Base-by-base conservation (phyloP, 495 filamentous ascomycete genomes). In the Staphylotrichum longicolle region DNA sequence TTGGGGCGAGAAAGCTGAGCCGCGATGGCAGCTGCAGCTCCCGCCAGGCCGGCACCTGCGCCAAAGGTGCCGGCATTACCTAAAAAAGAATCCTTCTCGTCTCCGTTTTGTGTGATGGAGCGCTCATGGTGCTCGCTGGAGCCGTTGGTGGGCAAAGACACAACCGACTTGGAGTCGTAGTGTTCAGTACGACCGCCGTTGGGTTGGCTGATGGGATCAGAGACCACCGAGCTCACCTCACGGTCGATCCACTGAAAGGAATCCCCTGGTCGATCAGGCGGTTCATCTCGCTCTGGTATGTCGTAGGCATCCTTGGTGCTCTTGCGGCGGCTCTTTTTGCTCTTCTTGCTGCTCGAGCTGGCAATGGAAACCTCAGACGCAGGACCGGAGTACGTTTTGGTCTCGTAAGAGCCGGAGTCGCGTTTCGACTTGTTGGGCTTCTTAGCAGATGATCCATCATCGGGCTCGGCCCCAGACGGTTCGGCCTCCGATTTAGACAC, bases 51-150 rank as follows among this genome's bases (percentile, higher is more conserved):
- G 80, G 72, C 81, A 84, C 80, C 82, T 79, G 78, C 78, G 78
- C 80, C 83, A 81, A 76, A 74, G 77, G 77, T 82, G 76, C 72
- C 82, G 82, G 81, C 79, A 76, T 78, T 82, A 83, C 64, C 82
- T 83, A 84, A 84, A 84, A 84, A 84, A 84, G 80, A 81, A 75
- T 76, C 64, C 68, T 75, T 70, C 56, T 75, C 69, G 53, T 70
- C 63, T 57, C 68, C 70, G 57, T 64, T 70, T 54, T 72, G 57
- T 32, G 66, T 52, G 63, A 35, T 56, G 56, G 68, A 55, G 5
- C 42, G 57, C 4, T 55, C 42, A 2, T 67, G 62, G 45, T 70
- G 66, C 32, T 70, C 63, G 53, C 42, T 63, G 56, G 63, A 61
- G n/a, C 68, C 68, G 44, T 77, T 74, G 15, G 73, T 68, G 37